Percentiles rank a stretch among this genome's conserved stretches.
phyloP scores from a whole-genome alignment of 2,329 filamentous ascomycete genomes.

The Decorospora gaudefroyi region DNA sequence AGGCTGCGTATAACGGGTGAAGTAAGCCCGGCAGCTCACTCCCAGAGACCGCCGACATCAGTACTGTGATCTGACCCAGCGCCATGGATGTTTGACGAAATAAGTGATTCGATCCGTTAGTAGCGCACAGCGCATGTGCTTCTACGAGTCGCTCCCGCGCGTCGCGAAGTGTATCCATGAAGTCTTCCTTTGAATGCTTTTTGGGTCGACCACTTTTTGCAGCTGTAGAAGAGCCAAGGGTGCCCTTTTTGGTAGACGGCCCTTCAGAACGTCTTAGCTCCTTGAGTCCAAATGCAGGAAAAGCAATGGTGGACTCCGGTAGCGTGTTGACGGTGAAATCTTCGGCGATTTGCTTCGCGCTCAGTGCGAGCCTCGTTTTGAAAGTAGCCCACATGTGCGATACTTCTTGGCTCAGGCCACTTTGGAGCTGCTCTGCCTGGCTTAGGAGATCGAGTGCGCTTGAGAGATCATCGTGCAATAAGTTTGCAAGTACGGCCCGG shows the following conservation, averaged over 20 bases:
- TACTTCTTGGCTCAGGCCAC: slow-evolving; percentile 50
- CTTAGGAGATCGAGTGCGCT: slow-evolving; percentile 36
- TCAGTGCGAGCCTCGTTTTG: slow-evolving; percentile 69
- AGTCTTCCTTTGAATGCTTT: slow-evolving; percentile 44
- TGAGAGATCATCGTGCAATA: slow-evolving; percentile 40
- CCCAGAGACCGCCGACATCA: slow-evolving; percentile 46
- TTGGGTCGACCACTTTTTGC: slow-evolving; percentile 30
- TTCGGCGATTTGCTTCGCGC: slow-evolving; percentile 71
- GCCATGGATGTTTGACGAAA: slow-evolving; percentile 57
- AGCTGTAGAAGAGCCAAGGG: slow-evolving; percentile 12
- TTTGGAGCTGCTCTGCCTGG: slow-evolving; percentile 30
- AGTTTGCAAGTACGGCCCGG: slow-evolving; percentile 54
- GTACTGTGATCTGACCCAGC: slow-evolving; percentile 45
- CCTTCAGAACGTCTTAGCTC: slow-evolving; percentile 37
- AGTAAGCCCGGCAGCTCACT: slow-evolving; percentile 39
- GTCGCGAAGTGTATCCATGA: slow-evolving; percentile 64
- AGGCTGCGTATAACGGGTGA: slow-evolving; percentile 49
- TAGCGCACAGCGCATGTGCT: slow-evolving; percentile 61
- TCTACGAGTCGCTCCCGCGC: slow-evolving; percentile 69
- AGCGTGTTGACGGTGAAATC: slow-evolving; percentile 88
- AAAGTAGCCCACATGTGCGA: slow-evolving; percentile 65
- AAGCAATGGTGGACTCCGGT: slow-evolving; percentile 89
- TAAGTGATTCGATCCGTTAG: slow-evolving; percentile 59
- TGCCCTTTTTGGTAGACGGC: slow-evolving; percentile 17
- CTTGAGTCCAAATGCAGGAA: slow-evolving; percentile 65